Evolutionary conservation across 192 early-diverging fungal species (phyloP).

Genomic region (Diversispora epigaea): DNA sequence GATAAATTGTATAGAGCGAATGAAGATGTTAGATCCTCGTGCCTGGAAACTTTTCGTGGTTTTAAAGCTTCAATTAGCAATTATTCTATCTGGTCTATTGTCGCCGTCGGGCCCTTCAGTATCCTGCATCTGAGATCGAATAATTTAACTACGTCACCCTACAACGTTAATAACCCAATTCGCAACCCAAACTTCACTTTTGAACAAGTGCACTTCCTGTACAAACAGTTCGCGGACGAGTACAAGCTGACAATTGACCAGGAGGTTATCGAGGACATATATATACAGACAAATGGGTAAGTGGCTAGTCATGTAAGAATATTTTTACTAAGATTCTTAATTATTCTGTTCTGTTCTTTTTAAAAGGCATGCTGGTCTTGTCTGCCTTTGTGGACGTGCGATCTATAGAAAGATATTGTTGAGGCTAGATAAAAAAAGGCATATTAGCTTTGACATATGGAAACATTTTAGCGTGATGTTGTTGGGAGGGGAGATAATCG

Average conservation of each 20-base stretch:
- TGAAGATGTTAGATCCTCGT: constrained; percentile 12
- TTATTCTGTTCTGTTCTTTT: constrained; percentile 9
- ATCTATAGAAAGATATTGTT: constrained; percentile 17
- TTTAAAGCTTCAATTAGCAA: background rate
- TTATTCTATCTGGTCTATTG: constrained; percentile 7
- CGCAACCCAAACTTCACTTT: constrained; percentile 34
- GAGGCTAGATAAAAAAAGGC: no score
- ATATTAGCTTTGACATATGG: no score
- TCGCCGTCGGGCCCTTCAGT: constrained; percentile 25
- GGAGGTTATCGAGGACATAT: constrained; percentile 29
- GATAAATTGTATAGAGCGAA: constrained; percentile 17
- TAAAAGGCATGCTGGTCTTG: constrained; percentile 33
- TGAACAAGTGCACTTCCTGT: constrained; percentile 34
- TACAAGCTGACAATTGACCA: constrained; percentile 26
- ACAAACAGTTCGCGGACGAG: constrained; percentile 26
- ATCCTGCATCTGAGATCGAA: constrained; percentile 20
- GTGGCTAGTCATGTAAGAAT: constrained; percentile 9
- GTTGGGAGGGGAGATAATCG: no score
- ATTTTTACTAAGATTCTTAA: constrained; percentile 24
- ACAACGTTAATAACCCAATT: constrained; percentile 35
- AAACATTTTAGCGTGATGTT: no score
- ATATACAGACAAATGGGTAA: constrained; percentile 29
- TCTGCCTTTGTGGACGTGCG: constrained; percentile 28
- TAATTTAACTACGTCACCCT: constrained; percentile 27
- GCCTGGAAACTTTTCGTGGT: constrained; percentile 3